Evolutionary conservation across 2,329 filamentous ascomycete genomes (phyloP).

Genomic region (Aspergillus brunneoviolaceus): DNA sequence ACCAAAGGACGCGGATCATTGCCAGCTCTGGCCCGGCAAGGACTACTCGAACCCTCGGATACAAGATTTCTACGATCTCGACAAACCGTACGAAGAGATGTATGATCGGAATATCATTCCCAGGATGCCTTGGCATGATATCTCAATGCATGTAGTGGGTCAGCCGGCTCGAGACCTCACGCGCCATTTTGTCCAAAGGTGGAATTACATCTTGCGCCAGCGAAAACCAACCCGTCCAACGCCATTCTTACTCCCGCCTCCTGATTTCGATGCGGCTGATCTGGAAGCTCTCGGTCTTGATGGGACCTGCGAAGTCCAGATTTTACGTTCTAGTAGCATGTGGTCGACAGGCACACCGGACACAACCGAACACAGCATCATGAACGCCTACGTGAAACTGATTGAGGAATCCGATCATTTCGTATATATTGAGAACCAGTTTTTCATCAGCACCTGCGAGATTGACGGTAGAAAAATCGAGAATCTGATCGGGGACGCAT

Average conservation of each 20-base stretch:
- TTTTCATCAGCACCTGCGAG: conserved; percentile 91
- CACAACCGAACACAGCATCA: conserved; percentile 88
- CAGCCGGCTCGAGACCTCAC: conserved; percentile 93
- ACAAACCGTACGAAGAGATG: conserved; percentile 98
- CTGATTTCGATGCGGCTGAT: conserved; percentile 84
- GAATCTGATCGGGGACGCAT: conserved; percentile 90
- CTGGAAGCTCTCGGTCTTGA: conserved; percentile 83
- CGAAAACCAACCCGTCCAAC: conserved; percentile 91
- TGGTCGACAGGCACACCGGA: conserved; percentile 89
- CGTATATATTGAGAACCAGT: conserved; percentile 98
- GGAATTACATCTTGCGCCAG: conserved; percentile 94
- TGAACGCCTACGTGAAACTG: conserved; percentile 90
- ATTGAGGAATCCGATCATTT: conserved; percentile 96
- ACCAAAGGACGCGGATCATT: conserved; percentile 86
- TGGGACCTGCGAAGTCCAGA: conserved; percentile 95
- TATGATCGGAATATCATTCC: conserved; percentile 87
- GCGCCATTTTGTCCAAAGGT: conserved; percentile 93
- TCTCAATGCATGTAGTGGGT: conserved; percentile 95
- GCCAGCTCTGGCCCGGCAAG: conserved; percentile 94
- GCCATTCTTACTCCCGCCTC: conserved; percentile 87
- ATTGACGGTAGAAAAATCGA: conserved; percentile 83
- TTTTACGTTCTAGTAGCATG: conserved; percentile 80
- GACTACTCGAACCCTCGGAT: conserved; percentile 97
- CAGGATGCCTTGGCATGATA: conserved; percentile 98
- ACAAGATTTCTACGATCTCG: conserved; percentile 88